Evolutionary conservation across 176 grass and related monocot genomes (phyloP).

Genomic region (Urochloa ruziziensis): DNA sequence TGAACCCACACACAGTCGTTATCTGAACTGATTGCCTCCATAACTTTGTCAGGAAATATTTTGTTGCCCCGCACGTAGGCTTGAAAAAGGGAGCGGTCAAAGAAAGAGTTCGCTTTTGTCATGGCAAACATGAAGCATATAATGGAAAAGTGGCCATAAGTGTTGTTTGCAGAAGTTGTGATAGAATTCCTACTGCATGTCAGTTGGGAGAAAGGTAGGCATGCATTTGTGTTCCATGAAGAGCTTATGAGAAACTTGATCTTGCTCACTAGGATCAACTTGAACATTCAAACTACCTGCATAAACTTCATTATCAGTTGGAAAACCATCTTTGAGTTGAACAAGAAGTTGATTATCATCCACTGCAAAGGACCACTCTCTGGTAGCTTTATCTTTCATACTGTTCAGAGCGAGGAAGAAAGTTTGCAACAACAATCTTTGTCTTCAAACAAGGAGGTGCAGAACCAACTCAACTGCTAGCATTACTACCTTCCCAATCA

Average conservation of each 20-base stretch:
- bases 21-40: conserved; percentile 80
- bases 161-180: conserved; percentile 83
- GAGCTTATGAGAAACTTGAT: conserved; percentile 62
- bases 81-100: conserved; percentile 75
- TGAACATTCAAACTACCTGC: conserved; percentile 72
- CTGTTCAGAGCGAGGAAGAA: conserved; percentile 69
- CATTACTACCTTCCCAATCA: conserved; percentile 39
- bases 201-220: conserved; percentile 66
- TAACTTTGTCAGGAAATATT: conserved; percentile 73
- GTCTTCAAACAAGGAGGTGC: conserved; percentile 20
- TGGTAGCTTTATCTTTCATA: conserved; percentile 53
- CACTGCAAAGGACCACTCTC: conserved; percentile 61
- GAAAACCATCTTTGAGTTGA: conserved; percentile 78
- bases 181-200: conserved; percentile 67
- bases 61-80: conserved; percentile 72
- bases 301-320: conserved; percentile 56
- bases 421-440: conserved; percentile 83
- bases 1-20: conserved; percentile 87
- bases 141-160: conserved; percentile 85
- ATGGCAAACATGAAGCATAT: conserved; percentile 86
- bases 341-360: conserved; percentile 74
- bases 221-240: conserved; percentile 66
- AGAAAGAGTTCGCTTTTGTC: conserved; percentile 72
- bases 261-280: conserved; percentile 68
- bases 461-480: conserved; percentile 36